These are phyloP conservation scores for Pythium guiyangense DNA, from an alignment of 352 stramenopile genomes.

Conservation along the genomic window DNA sequence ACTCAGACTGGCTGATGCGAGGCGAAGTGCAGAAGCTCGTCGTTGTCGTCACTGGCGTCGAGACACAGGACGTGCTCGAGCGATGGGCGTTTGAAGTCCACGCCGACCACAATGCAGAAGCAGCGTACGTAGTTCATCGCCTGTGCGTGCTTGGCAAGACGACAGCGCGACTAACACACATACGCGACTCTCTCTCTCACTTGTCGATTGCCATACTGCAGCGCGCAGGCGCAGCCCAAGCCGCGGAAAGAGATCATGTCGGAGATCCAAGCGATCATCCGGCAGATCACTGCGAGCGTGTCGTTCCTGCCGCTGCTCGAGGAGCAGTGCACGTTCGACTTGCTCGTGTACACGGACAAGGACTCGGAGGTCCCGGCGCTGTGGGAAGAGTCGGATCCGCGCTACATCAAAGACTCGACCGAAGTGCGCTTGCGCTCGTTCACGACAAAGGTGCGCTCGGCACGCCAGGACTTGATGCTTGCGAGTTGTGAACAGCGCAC, in stretches of 20 bases:
- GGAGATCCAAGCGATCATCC: conserved; percentile 99
- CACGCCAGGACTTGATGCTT: too few species aligned
- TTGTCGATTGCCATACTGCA: conserved; percentile 3
- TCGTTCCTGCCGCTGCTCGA: conserved; percentile 98
- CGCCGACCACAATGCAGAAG: conserved; percentile 39
- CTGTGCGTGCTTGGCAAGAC: neutral
- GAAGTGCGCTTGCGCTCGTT: conserved; percentile 98
- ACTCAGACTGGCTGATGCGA: conserved; percentile 91
- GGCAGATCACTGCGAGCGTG: conserved; percentile 98
- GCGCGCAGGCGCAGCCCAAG: conserved; percentile 41
- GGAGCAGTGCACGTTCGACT: conserved; percentile 98
- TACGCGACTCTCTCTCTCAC: neutral
- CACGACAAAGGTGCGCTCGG: conserved; percentile 90
- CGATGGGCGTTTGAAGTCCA: conserved; percentile 98
- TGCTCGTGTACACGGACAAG: conserved; percentile 98
- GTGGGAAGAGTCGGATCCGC: conserved; percentile 98
- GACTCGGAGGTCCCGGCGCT: conserved; percentile 92
- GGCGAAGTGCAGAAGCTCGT: conserved; percentile 97
- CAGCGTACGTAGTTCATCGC: conserved; percentile 24
- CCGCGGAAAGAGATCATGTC: conserved; percentile 94
- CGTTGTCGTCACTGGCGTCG: conserved; percentile 96
- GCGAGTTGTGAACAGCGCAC: neutral
- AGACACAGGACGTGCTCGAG: conserved; percentile 96
- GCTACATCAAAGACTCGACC: conserved; percentile 96
- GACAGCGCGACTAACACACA: neutral